Evolutionary conservation across 2,329 filamentous ascomycete genomes (phyloP).

Genomic region (Hymenoscyphus occultus): DNA sequence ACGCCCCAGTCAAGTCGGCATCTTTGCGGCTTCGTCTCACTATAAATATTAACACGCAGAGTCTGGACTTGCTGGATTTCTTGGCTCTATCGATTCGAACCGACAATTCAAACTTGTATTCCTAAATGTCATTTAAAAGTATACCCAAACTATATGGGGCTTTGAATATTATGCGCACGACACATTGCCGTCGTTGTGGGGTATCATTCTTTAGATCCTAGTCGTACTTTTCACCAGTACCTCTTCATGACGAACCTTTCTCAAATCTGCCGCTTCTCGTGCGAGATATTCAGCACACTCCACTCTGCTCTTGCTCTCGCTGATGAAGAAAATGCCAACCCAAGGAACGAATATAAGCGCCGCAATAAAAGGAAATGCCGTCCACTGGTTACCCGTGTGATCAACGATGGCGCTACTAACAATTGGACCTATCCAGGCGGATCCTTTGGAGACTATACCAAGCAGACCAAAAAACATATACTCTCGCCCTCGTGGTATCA

Average conservation of each 20-base stretch:
- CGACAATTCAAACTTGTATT: too few relatives aligned
- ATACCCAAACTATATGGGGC: background rate
- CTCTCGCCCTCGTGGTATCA: conserved; percentile 33
- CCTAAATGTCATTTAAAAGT: background rate
- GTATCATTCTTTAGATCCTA: background rate
- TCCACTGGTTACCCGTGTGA: conserved; percentile 32
- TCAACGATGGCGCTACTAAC: conserved; percentile 35
- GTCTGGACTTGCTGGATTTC: too few relatives aligned
- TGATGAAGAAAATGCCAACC: conserved; percentile 35
- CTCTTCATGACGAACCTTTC: conserved; percentile 21
- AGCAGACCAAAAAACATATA: conserved; percentile 36
- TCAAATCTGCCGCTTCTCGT: conserved; percentile 26
- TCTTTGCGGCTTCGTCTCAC: background rate
- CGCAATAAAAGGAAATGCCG: conserved; percentile 32
- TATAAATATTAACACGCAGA: background rate
- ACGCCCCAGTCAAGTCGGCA: background rate
- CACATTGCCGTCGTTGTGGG: background rate
- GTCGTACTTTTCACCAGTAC: background rate
- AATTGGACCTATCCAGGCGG: conserved; percentile 35
- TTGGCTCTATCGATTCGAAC: too few relatives aligned
- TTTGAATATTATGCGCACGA: background rate
- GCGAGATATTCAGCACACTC: conserved; percentile 35
- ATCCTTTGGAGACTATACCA: conserved; percentile 35
- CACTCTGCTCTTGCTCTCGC: conserved; percentile 30
- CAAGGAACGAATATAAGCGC: conserved; percentile 33